Conservation (phyloP, 352 stramenopile genomes). For the Pythium aphanidermatum region DNA sequence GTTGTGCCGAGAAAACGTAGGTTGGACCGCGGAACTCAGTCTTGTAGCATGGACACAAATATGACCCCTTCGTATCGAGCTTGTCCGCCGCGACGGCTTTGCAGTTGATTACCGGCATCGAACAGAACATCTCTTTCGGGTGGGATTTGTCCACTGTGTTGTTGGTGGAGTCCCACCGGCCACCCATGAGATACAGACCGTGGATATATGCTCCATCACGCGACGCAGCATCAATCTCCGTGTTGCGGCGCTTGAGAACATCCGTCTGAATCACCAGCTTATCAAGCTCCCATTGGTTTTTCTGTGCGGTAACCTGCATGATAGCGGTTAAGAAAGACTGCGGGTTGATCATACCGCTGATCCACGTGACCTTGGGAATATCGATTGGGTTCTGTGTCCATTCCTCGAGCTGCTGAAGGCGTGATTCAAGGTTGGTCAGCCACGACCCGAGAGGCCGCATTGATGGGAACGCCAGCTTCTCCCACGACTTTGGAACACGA, state of each 20-base stretch:
- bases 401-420: conserved; percentile 93
- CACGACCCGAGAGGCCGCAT: conserved; percentile 88
- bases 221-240: conserved; percentile 85
- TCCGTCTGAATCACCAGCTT: conserved; percentile 97
- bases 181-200: conserved; percentile 94
- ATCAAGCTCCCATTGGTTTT: conserved; percentile 95
- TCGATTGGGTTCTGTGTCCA: conserved; percentile 96
- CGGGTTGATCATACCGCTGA: conserved; percentile 94
- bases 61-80: conserved; percentile 92
- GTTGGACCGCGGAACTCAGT: conserved; percentile 94
- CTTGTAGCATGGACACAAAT: conserved; percentile 96
- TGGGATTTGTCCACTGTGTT: conserved; percentile 92
- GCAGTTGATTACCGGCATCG: conserved; percentile 97
- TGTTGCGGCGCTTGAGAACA: conserved; percentile 92
- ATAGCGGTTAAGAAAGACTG: conserved; percentile 97
- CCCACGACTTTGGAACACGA: conserved; percentile 91
- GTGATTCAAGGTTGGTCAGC: conserved; percentile 90
- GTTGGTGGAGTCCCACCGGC: conserved; percentile 90
- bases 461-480: conserved; percentile 93
- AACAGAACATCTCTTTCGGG: conserved; percentile 98
- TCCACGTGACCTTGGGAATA: conserved; percentile 95
- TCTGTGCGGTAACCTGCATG: conserved; percentile 97
- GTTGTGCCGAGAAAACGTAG: conserved; percentile 96
- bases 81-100: conserved; percentile 95
- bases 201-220: conserved; percentile 94